Evolutionary conservation across 179 eudicot genomes (phyloP), one percentile per base, ranked within the genome.

Genomic region (Silene noctiflora): DNA sequence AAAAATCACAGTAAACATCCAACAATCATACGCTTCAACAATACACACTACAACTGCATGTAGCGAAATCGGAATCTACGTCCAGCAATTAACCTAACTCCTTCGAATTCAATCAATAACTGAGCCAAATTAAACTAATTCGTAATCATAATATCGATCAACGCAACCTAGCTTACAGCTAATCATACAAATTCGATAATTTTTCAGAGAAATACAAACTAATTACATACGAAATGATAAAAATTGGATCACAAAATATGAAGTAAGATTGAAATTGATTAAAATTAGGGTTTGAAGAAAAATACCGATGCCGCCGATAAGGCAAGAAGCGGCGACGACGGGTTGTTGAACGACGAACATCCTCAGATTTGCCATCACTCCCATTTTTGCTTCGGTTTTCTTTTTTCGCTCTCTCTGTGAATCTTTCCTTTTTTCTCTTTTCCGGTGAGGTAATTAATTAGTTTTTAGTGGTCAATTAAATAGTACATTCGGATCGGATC

Each of bases 251-350:
- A 10, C 55, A 3, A 51, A 51, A 51, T 12, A 51, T 39, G 17
- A 33, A 33, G 39, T 5, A 33, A 33, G 5, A 33, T 33, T 51
- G 56, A 51, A 14, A 51, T 12, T 51, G 58, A 51, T 39, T 1
- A 16, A 51, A 71, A 53, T 71, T 53, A 71, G 21, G 62, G 64
- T 16, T 29, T 2, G 25, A 21, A 24, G 17, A 60, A 46, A n/a
- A 1, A 4, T 80, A 83, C 86, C 86, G n/a, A 83, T 77, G 19
- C 84, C 86, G 19, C 86, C 86, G 29, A 83, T 83, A n/a, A 83
- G 74, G 68, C 86, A 83, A 46, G 86, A 83, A 59, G 86, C 86
- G 33, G 83, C 83, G 74, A 83, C 86, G 67, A 83, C 75, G 1
- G 86, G 86, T 63, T 83, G 81, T 74, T 83, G 71, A 6, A 63